phyloP scores from a whole-genome alignment of 2,329 filamentous ascomycete genomes.

The Ceratocystis papillata region DNA sequence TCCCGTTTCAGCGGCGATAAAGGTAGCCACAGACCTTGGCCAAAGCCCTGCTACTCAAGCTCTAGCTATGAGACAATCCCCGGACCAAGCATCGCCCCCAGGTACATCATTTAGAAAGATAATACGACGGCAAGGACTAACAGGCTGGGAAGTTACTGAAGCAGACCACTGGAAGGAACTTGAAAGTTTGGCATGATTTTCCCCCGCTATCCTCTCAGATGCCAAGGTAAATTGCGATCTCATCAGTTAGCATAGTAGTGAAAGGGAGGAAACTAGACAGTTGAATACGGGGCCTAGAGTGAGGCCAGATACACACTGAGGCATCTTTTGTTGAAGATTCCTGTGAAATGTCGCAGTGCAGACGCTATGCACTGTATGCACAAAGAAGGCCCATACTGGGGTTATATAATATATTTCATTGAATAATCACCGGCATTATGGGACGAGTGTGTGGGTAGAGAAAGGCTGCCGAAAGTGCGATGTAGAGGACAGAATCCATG shows the following conservation, averaged over 20 bases:
- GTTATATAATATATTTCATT: too few relatives aligned
- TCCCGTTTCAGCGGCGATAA: neutral
- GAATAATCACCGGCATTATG: too few relatives aligned
- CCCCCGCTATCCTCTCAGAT: neutral
- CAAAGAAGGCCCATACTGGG: too few relatives aligned
- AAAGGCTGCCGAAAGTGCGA: too few relatives aligned
- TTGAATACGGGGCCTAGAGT: neutral
- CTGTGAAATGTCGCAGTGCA: neutral
- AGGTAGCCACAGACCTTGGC: neutral
- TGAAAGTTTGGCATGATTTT: neutral
- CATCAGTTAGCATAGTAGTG: neutral
- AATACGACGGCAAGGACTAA: neutral
- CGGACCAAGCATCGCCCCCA: neutral
- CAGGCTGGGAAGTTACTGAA: neutral
- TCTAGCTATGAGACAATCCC: neutral
- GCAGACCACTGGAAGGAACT: constrained; percentile 17
- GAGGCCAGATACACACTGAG: neutral
- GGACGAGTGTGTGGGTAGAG: too few relatives aligned
- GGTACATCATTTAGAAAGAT: neutral
- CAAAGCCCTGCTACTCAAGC: neutral
- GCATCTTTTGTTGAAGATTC: neutral
- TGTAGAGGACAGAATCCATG: too few relatives aligned
- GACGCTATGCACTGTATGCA: too few relatives aligned
- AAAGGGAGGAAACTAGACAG: neutral
- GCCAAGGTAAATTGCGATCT: neutral